phyloP scores from a whole-genome alignment of 257 asterid species.

The Penstemon barbatus region DNA sequence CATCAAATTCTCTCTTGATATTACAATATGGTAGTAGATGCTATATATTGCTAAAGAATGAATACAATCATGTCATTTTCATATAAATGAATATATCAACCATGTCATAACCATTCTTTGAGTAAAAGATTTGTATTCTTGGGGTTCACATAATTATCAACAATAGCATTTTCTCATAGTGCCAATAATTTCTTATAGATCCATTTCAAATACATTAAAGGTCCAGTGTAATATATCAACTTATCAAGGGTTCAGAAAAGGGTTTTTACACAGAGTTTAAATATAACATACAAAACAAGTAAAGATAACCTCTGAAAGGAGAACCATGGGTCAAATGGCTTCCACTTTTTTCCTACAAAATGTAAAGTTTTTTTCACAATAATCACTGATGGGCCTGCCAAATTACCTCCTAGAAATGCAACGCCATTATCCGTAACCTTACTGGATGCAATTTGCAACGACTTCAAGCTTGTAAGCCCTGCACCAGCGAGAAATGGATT shows the following conservation, averaged over 20 bases:
- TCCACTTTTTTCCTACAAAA: neutral
- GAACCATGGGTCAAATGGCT: neutral
- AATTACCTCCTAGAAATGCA: slow-evolving; percentile 48
- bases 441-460: slow-evolving; percentile 61
- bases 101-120: neutral
- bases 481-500: slow-evolving; percentile 18
- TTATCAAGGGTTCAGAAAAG: neutral
- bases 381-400: neutral
- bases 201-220: neutral
- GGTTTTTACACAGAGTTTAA: neutral
- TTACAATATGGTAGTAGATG: neutral
- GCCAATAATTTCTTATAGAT: slow-evolving; percentile 2
- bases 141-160: neutral
- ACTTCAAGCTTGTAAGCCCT: slow-evolving; percentile 57
- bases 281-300: neutral
- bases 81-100: neutral
- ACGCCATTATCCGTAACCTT: slow-evolving; percentile 65
- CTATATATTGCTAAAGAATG: neutral
- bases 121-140: neutral
- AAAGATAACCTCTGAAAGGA: neutral
- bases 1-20: neutral
- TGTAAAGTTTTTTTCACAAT: neutral
- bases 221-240: too few species aligned
- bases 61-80: neutral
- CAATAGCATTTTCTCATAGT: neutral